Base-by-base conservation (phyloP, 2,329 filamentous ascomycete species). In the Trichoderma polysporum region DNA sequence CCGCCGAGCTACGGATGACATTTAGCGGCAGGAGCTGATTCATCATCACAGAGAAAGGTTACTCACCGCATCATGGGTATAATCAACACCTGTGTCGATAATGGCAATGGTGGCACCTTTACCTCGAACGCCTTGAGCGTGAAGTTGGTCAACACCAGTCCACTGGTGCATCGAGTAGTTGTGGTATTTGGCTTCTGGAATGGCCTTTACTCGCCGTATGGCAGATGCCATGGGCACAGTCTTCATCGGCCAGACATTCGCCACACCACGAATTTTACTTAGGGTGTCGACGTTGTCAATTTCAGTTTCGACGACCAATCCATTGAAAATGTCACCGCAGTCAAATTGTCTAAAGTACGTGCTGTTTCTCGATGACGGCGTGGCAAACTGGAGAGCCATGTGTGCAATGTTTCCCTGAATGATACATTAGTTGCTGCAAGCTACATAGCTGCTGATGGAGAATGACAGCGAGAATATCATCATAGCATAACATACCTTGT, bases 61-160 rank as follows among this genome's bases (percentile, higher is more conserved):
- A 66, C 70, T 49, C 69, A 79, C 78, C 31, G 79, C 76, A 61
- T 75, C 71, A 58, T 81, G 79, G 0, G 73, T 77, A 53, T 81
- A 81, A 58, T 80, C 78, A 31, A 81, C 72, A 0, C 79, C 79
- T 0, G 78, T 79, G 61, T 81, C 79, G 45, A 81, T 75, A 31
- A 81, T 72, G 9, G 79, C 79, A 37, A 81, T 72, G 37, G 74
- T 80, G 15, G 74, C 76, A 1, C 78, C 79, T 50, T 76, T 76
- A 3, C 79, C 79, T 9, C 74, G 71, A 17, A 80, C 76, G 2
- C 79, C 79, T n/a, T 71, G 69, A 19, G 72, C 71, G 47, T 81
- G 79, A 2, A 81, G 73, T 60, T 72, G 75, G 25, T 79, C 75
- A 1, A 81, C 79, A 3, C 79, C 78, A 4, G 79, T 81, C 73